Base-by-base conservation (phyloP, 768 basidiomycete genomes). In the Boletus fagicola region DNA sequence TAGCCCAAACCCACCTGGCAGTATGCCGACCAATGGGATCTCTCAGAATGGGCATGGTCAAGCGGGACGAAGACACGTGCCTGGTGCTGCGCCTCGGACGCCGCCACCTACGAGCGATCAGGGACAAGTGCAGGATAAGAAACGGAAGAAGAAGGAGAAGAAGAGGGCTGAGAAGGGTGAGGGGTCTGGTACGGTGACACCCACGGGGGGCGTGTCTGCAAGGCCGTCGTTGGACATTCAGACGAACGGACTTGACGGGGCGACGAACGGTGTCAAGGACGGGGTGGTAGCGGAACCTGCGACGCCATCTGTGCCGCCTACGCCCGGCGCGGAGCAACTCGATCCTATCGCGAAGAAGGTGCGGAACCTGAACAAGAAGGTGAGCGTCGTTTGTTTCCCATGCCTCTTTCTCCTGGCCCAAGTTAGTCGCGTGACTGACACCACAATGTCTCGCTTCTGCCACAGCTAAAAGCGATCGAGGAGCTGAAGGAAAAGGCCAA, bases 341-440 rank as follows among this genome's bases (percentile, higher is more conserved):
- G 94, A 97, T 70, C 83, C 91, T 5, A 72, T 79, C 46, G 89
- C 91, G 48, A 99, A 98, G 85, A 98, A 96, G 81, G 83, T 90
- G 48, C 81, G 97, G 65, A 98, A 97, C 71, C 67, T 99, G 72
- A 92, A 84, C 71, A 99, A 99, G 82, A 99, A 97, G 87, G 94
- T 90, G 40, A 16, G 58, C 2, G 18, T 31, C 20, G 43, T 49
- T 57, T 24, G 22, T 39, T 39, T 43, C 24, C 24, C 44, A 11
- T n/a, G 18, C 20, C 2, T n/a, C 16, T 8, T 4, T 40, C 33
- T 35, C 22, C 33, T 12, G 16, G 5, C 10, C 15, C 10, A 20
- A 5, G 11, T 43, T 24, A 7, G 33, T 35, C 11, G 8, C 2
- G 13, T 22, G 51, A 42, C 42, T 57, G 33, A 35, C 33, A 13